Conservation (phyloP, 257 asterid genomes). For the Nicotiana attenuata region DNA sequence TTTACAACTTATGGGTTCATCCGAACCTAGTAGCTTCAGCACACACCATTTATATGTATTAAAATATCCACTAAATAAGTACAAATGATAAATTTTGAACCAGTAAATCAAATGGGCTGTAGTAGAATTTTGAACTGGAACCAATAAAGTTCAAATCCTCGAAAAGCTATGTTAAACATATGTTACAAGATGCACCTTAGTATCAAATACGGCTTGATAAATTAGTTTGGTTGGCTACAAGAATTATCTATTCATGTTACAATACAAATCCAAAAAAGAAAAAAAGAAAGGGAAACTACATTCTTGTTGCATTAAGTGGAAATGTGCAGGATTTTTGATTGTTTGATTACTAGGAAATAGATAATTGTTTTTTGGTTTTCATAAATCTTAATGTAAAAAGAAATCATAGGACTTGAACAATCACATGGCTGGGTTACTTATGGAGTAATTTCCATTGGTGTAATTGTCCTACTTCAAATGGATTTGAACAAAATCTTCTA, state of each 20-base stretch:
- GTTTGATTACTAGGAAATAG: not conserved
- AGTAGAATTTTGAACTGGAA: too few species aligned
- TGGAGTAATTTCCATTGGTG: not conserved
- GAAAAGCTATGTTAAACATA: not conserved
- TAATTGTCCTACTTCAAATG: not conserved
- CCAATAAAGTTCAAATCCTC: too few species aligned
- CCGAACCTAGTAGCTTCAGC: too few species aligned
- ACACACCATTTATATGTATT: too few species aligned
- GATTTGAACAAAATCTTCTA: not conserved
- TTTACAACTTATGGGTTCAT: too few species aligned
- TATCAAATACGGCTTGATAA: not conserved
- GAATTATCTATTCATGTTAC: not conserved
- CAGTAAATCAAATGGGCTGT: too few species aligned
- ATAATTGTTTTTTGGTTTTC: not conserved
- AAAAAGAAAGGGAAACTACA: not conserved
- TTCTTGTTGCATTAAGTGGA: not conserved
- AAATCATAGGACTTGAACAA: not conserved
- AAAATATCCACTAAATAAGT: too few species aligned
- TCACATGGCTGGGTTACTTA: not conserved
- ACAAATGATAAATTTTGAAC: too few species aligned
- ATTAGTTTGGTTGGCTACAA: slow-evolving; percentile 2
- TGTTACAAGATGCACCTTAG: not conserved
- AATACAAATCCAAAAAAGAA: not conserved
- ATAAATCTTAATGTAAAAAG: not conserved
- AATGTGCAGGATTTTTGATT: not conserved